Conservation (phyloP, 1,284 basidiomycete species). For the Rhodotorula sp. region DNA sequence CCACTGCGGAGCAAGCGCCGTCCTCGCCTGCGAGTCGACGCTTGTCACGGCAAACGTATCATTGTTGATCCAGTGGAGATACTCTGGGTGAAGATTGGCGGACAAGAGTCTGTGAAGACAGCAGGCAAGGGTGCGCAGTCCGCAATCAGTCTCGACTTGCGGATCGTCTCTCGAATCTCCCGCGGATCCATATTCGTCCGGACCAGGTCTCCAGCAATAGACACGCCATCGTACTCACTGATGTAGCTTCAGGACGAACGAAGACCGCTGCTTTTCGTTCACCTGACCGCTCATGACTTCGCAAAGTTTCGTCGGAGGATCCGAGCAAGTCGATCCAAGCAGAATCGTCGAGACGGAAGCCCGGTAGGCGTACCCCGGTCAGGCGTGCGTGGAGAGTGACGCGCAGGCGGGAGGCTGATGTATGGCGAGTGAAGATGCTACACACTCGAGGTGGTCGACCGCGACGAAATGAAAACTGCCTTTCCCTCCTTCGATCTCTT, state of each 20-base stretch:
- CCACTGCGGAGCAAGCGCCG: constrained; percentile 23
- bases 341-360: no score
- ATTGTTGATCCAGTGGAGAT: constrained; percentile 24
- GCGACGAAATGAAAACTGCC: no score
- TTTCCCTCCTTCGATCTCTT: no score
- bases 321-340: no score
- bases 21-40: constrained; percentile 17
- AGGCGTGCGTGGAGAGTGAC: no score
- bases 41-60: constrained; percentile 27
- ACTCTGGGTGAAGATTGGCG: constrained; percentile 18
- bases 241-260: constrained; percentile 21
- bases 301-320: neutral
- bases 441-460: no score
- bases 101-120: constrained; percentile 15
- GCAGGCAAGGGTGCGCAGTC: no score
- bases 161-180: neutral
- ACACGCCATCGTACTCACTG: constrained; percentile 1
- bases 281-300: neutral
- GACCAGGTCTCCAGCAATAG: neutral
- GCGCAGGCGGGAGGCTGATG: no score
- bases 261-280: constrained; percentile 6
- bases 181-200: neutral
- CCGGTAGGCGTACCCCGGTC: no score
- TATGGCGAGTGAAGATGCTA: no score
- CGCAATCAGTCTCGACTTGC: no score